Evolutionary conservation across 2,329 filamentous ascomycete species (phyloP).

Genomic region (Fusarium brevicatenulatum): DNA sequence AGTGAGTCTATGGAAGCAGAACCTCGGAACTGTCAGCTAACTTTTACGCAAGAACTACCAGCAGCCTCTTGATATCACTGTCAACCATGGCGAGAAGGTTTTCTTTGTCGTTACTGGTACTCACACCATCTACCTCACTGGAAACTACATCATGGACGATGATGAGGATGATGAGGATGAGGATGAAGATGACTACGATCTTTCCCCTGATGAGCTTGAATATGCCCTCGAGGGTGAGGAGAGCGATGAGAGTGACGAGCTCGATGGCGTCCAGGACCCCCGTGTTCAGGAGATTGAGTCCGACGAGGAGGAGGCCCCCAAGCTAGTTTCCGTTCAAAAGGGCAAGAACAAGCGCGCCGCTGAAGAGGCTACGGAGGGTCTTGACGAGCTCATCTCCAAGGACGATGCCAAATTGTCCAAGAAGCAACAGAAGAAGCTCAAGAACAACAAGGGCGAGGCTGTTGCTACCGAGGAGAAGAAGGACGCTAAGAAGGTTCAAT

Average conservation of each 20-base stretch:
- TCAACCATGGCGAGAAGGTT: conserved; percentile 87
- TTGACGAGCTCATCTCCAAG: conserved; percentile 89
- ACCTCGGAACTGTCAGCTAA: conserved; percentile 39
- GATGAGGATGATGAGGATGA: conserved; percentile 72
- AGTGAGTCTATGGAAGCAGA: conserved; percentile 63
- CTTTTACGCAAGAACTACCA: conserved; percentile 78
- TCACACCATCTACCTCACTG: conserved; percentile 90
- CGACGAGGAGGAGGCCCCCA: conserved; percentile 77
- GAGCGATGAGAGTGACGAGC: conserved; percentile 78
- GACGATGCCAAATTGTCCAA: conserved; percentile 85
- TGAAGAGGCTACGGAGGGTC: conserved; percentile 73
- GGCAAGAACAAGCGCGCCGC: conserved; percentile 96
- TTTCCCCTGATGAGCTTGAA: conserved; percentile 83
- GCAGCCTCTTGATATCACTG: conserved; percentile 92
- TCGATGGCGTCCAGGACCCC: conserved; percentile 81
- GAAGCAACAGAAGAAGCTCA: conserved; percentile 97
- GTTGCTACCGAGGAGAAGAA: conserved; percentile 70
- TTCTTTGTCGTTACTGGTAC: conserved; percentile 93
- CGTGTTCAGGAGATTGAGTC: conserved; percentile 83
- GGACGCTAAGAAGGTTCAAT: conserved; percentile 91
- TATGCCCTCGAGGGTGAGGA: conserved; percentile 77
- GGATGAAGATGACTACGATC: conserved; percentile 80
- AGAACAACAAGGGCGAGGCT: conserved; percentile 97
- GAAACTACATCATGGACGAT: conserved; percentile 90
- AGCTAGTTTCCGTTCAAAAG: conserved; percentile 69